Percentiles rank a stretch among this genome's conserved stretches.
Evolutionary conservation across 2,329 filamentous ascomycete species (phyloP).

Genomic region (Pezicula neosporulosa): DNA sequence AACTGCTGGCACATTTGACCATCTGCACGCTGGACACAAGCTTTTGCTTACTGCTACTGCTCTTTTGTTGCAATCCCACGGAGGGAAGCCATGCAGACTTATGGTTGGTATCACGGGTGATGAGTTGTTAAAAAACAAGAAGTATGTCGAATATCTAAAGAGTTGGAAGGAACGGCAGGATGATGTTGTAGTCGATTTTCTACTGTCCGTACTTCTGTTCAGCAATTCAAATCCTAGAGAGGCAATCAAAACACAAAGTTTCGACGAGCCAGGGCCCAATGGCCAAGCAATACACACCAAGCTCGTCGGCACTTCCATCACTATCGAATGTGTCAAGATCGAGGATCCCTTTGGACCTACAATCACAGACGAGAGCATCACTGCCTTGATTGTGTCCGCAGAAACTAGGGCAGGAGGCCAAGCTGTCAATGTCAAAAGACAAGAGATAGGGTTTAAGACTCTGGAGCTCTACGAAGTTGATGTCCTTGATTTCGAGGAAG

Average conservation of each 20-base stretch:
- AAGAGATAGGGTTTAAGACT: conserved; percentile 69
- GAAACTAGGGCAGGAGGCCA: conserved; percentile 83
- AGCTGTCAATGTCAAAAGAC: conserved; percentile 81
- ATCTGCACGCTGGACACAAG: conserved; percentile 93
- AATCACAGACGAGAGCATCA: conserved; percentile 74
- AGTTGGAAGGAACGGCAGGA: conserved; percentile 73
- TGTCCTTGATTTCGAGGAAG: conserved; percentile 69
- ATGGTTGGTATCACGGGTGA: conserved; percentile 89
- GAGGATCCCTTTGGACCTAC: conserved; percentile 89
- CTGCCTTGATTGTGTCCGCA: conserved; percentile 78
- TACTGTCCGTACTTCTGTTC: conserved; percentile 57
- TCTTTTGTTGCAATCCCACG: conserved; percentile 59
- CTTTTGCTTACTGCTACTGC: conserved; percentile 87
- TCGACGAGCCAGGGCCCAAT: conserved; percentile 29
- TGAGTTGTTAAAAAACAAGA: conserved; percentile 82
- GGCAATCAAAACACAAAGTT: conserved; percentile 25
- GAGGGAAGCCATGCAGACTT: conserved; percentile 48
- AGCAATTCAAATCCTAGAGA: conserved; percentile 32
- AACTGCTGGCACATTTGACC: conserved; percentile 93
- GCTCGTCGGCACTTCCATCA: conserved; percentile 57
- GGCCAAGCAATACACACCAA: conserved; percentile 50
- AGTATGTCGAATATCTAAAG: conserved; percentile 77
- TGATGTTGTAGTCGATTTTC: conserved; percentile 68
- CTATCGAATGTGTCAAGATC: conserved; percentile 78
- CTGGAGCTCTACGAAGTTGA: conserved; percentile 87